Evolutionary conservation across 441 rosid genomes (phyloP).

Genomic region (Hypseocharis bilobata): DNA sequence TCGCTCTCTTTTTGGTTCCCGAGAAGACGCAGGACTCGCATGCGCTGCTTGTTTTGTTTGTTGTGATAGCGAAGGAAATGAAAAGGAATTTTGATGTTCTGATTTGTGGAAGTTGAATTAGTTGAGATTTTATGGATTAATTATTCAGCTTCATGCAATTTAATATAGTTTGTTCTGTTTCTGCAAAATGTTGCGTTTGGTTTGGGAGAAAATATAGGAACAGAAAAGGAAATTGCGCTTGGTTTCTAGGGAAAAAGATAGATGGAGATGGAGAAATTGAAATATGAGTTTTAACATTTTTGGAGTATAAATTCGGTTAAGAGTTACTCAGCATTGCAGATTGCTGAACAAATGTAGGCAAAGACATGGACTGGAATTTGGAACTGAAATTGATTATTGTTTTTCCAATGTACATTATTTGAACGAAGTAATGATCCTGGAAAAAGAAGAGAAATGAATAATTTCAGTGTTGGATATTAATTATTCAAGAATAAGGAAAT

Average conservation of each 20-base stretch:
- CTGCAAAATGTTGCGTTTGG: background rate
- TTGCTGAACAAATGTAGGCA: background rate
- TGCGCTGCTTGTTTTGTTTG: background rate
- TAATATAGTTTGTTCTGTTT: background rate
- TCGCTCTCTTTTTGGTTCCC: slow-evolving; percentile 3
- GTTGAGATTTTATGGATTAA: background rate
- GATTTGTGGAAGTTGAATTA: background rate
- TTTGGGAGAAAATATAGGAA: background rate
- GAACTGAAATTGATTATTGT: no score
- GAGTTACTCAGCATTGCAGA: background rate
- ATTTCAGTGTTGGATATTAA: background rate
- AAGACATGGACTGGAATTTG: no score
- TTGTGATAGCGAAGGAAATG: background rate
- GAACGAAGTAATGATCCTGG: no score
- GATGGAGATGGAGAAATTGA: background rate
- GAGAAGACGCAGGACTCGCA: slow-evolving; percentile 1
- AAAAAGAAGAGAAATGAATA: background rate
- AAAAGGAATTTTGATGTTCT: background rate
- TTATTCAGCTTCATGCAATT: background rate
- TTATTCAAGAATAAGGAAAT: background rate
- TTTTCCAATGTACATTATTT: no score
- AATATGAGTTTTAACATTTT: background rate
- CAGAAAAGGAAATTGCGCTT: background rate
- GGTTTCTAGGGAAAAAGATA: background rate
- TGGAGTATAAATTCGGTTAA: background rate